phyloP scores from a whole-genome alignment of 805 yeast species.

The Candida easanensis region DNA sequence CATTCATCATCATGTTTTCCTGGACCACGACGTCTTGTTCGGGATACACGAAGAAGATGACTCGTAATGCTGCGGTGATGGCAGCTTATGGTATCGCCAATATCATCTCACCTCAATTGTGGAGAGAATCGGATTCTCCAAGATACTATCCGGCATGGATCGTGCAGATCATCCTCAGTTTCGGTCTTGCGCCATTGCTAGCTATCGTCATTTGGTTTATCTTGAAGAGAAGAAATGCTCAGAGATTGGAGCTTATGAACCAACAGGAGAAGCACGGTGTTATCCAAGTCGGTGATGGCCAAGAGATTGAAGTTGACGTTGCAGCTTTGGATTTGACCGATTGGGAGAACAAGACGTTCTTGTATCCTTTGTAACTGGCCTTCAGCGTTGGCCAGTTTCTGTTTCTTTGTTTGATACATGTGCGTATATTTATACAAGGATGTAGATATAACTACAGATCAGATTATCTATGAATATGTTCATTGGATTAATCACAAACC shows the following conservation, averaged over 20 bases:
- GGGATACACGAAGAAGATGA: slow-evolving; percentile 49
- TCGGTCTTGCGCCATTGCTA: slow-evolving; percentile 42
- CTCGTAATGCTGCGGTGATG: slow-evolving; percentile 44
- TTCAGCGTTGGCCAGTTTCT: not conserved
- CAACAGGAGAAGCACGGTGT: slow-evolving; percentile 28
- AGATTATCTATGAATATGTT: no score
- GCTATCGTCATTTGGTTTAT: slow-evolving; percentile 43
- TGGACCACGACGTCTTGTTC: slow-evolving; percentile 37
- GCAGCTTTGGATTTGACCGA: slow-evolving; percentile 51
- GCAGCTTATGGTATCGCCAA: slow-evolving; percentile 47
- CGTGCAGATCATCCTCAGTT: slow-evolving; percentile 54
- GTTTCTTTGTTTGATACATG: not conserved
- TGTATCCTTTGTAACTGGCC: slow-evolving; percentile 39
- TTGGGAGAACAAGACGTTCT: slow-evolving; percentile 45
- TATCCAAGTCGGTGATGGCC: slow-evolving; percentile 29
- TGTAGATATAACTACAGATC: no score
- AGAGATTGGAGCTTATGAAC: slow-evolving; percentile 30
- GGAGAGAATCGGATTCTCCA: slow-evolving; percentile 48
- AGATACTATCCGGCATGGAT: slow-evolving; percentile 47
- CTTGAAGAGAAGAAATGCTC: slow-evolving; percentile 41
- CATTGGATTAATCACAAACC: slow-evolving; percentile 7
- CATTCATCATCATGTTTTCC: slow-evolving; percentile 37
- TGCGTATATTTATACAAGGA: no score
- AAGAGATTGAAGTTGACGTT: slow-evolving; percentile 34
- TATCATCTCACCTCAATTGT: slow-evolving; percentile 54